Percentiles rank a stretch among this genome's conserved stretches.
phyloP scores from a whole-genome alignment of 352 stramenopile genomes.

The Phytophthora citricola region DNA sequence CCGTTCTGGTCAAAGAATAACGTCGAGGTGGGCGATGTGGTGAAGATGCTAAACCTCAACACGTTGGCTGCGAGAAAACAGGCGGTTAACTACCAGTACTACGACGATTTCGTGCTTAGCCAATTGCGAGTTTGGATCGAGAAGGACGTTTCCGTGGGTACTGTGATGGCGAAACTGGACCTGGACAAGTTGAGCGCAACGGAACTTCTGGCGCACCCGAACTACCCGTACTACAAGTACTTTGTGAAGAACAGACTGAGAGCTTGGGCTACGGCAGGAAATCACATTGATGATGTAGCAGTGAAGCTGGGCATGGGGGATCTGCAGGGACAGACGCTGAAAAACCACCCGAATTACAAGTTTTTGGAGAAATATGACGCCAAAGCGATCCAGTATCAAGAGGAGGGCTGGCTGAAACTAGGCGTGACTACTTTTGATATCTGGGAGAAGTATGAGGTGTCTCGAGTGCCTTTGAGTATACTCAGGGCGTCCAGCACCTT shows the following conservation, averaged over 20 bases:
- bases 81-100: conserved; percentile 22
- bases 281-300: background rate
- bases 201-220: conserved; percentile 6
- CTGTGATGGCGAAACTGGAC: conserved; percentile 17
- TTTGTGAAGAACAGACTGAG: conserved; percentile 18
- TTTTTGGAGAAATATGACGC: conserved; percentile 2
- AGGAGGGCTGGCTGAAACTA: conserved; percentile 17
- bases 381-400: background rate
- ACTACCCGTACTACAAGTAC: conserved; percentile 22
- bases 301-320: conserved; percentile 3
- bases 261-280: conserved; percentile 1
- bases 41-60: conserved; percentile 7
- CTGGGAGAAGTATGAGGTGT: conserved; percentile 6
- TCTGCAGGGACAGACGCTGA: background rate
- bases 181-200: conserved; percentile 9
- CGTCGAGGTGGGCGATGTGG: background rate
- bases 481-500: background rate
- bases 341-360: conserved; percentile 6
- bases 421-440: conserved; percentile 2
- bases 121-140: conserved; percentile 11
- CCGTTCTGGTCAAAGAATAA: conserved; percentile 5
- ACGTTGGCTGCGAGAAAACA: conserved; percentile 1
- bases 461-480: background rate
- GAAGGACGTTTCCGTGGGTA: background rate
- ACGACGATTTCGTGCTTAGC: conserved; percentile 8